Conservation (phyloP, 805 yeast genomes). For the Naumovozyma castellii region DNA sequence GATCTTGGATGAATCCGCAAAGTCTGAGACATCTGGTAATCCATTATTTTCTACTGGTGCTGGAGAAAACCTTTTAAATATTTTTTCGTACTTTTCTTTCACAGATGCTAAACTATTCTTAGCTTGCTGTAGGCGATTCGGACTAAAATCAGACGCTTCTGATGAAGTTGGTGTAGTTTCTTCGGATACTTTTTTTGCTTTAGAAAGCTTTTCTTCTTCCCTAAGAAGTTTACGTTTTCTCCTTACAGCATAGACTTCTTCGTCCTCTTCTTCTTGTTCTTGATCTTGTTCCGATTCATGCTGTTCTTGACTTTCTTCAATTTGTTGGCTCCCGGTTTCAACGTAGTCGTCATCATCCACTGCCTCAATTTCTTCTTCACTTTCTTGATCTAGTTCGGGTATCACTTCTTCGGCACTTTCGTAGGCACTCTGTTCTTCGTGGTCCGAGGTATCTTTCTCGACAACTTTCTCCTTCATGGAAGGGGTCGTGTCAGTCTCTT, state of each 20-base stretch:
- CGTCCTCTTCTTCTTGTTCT: slow-evolving; percentile 4
- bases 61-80: neutral
- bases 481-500: too few species aligned
- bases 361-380: slow-evolving; percentile 2
- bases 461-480: neutral
- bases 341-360: slow-evolving; percentile 5
- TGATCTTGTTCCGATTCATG: slow-evolving; percentile 1
- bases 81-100: neutral
- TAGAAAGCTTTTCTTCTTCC: neutral
- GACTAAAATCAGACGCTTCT: neutral
- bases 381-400: slow-evolving; percentile 1
- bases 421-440: neutral
- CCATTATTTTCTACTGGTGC: neutral
- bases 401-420: neutral
- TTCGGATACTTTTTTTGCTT: neutral
- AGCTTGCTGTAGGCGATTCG: neutral
- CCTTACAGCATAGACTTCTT: neutral
- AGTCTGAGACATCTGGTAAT: neutral
- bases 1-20: neutral
- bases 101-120: neutral
- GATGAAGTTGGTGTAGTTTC: neutral
- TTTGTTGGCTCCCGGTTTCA: slow-evolving; percentile 2
- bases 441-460: neutral
- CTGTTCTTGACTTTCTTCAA: slow-evolving; percentile 1
- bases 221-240: slow-evolving; percentile 1